Conservation (phyloP, 306 rosid species). For the barrel medic (Medicago truncatula) region MtrunA17r5.0-ANR NC_053049.1:24228501-24229000, state of each 20-base stretch:
- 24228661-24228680: slow-evolving; percentile 52
- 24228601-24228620: too few species aligned
- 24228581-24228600: neutral
- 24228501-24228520: slow-evolving; percentile 43
- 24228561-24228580: neutral
- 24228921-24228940: neutral
- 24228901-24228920: too few species aligned
- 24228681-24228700: slow-evolving; percentile 45
- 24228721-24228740: slow-evolving; percentile 44
- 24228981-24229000: slow-evolving; percentile 24
- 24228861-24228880: too few species aligned
- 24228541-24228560: neutral
- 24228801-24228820: slow-evolving; percentile 9
- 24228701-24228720: slow-evolving; percentile 55
- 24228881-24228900: too few species aligned
- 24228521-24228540: neutral
- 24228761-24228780: slow-evolving; percentile 37
- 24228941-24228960: neutral
- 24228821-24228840: slow-evolving; percentile 40
- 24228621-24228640: neutral
- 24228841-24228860: slow-evolving; percentile 47
- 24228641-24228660: slow-evolving; percentile 38
- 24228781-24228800: slow-evolving; percentile 8
- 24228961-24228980: neutral
- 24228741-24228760: slow-evolving; percentile 53